Percentiles rank a stretch among this genome's conserved stretches.
Evolutionary conservation across 2,329 filamentous ascomycete genomes (phyloP).

Genomic region (Lecanicillium sp.): DNA sequence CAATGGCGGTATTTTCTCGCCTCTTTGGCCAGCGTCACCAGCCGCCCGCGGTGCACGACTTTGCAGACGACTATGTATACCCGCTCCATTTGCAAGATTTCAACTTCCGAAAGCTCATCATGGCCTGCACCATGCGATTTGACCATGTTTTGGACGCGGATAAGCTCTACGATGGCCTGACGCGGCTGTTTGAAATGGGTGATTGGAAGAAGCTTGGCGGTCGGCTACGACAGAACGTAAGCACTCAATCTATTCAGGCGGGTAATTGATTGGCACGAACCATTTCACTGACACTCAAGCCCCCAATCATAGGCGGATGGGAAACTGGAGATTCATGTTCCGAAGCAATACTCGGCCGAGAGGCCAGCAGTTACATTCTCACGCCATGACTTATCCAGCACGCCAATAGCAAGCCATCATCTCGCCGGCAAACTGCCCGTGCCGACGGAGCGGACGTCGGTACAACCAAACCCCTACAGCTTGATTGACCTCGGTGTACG

Average conservation of each 20-base stretch:
- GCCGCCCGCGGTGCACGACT: not conserved
- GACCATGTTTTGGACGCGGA: not conserved
- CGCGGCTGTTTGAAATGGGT: conserved; percentile 2
- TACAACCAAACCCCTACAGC: conserved; percentile 2
- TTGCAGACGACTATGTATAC: conserved; percentile 1
- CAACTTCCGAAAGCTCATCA: conserved; percentile 2
- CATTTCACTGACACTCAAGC: too few species aligned
- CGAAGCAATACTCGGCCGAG: not conserved
- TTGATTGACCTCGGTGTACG: conserved; percentile 1
- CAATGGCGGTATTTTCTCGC: too few species aligned
- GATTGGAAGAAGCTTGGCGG: conserved; percentile 4
- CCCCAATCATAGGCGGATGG: not conserved
- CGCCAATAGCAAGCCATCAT: not conserved
- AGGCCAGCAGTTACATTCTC: conserved; percentile 2
- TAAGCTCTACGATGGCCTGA: not conserved
- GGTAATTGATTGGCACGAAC: too few species aligned
- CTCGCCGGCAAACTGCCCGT: conserved; percentile 2
- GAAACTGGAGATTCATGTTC: conserved; percentile 4
- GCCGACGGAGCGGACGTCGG: not conserved
- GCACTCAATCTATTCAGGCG: too few species aligned
- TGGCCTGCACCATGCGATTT: conserved; percentile 4
- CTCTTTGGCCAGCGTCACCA: too few species aligned
- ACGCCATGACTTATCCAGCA: not conserved
- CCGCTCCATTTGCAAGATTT: conserved; percentile 2
- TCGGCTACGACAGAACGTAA: not conserved